phyloP scores from a whole-genome alignment of 2,329 filamentous ascomycete genomes.

The Massarina eburnea region DNA sequence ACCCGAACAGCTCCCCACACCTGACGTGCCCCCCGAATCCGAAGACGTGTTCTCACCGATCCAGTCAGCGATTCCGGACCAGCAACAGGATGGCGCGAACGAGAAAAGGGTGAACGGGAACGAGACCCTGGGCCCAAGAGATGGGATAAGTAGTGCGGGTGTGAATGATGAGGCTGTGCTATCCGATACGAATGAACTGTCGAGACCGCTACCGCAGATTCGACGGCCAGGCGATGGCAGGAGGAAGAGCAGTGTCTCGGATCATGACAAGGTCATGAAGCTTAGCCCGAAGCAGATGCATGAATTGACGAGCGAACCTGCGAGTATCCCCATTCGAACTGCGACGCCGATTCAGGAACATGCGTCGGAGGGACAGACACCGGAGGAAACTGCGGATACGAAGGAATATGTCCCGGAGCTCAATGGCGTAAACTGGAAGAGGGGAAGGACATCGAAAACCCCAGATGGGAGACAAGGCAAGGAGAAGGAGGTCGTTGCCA shows the following conservation, averaged over 20 bases:
- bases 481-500: conserved; percentile 25
- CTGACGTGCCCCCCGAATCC: conserved; percentile 26
- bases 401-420: conserved; percentile 21
- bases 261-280: conserved; percentile 50
- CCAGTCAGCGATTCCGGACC: conserved; percentile 9
- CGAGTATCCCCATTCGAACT: conserved; percentile 55
- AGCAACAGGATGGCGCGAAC: conserved; percentile 15
- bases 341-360: conserved; percentile 43
- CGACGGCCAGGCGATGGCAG: conserved; percentile 38
- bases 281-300: conserved; percentile 58
- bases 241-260: conserved; percentile 39
- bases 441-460: conserved; percentile 9
- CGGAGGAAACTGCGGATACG: conserved; percentile 15
- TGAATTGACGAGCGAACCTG: conserved; percentile 56
- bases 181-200: conserved; percentile 37
- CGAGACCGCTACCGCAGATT: conserved; percentile 24
- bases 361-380: conserved; percentile 23
- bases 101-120: conserved; percentile 10
- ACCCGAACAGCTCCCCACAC: conserved; percentile 32
- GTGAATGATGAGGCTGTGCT: conserved; percentile 34
- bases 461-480: conserved; percentile 7
- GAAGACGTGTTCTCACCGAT: conserved; percentile 21
- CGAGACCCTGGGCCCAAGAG: conserved; percentile 12
- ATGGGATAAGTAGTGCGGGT: conserved; percentile 21
- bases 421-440: conserved; percentile 14